Conservation (phyloP, 768 basidiomycete species). For the Austroboletus festivus region DNA sequence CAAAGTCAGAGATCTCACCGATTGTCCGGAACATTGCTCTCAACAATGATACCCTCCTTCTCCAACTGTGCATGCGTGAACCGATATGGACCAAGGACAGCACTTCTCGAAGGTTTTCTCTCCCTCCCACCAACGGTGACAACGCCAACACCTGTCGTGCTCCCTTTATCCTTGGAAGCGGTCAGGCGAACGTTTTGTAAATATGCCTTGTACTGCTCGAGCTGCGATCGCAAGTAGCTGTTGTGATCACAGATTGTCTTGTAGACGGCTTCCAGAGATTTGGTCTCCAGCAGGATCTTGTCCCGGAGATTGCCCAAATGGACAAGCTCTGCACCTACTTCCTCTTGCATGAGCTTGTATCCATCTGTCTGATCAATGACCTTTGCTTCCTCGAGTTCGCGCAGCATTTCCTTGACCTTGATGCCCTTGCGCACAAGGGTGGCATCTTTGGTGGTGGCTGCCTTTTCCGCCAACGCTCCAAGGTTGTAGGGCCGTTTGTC, state of each 20-base stretch:
- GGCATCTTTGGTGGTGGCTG: slow-evolving; percentile 96
- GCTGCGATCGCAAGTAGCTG: slow-evolving; percentile 90
- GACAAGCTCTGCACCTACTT: slow-evolving; percentile 90
- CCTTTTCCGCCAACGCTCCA: slow-evolving; percentile 83
- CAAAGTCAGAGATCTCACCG: slow-evolving; percentile 48
- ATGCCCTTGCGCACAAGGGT: slow-evolving; percentile 94
- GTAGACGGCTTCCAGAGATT: slow-evolving; percentile 93
- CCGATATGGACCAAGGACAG: slow-evolving; percentile 90
- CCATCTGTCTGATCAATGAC: slow-evolving; percentile 80
- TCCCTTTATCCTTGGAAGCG: slow-evolving; percentile 84
- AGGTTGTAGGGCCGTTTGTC: slow-evolving; percentile 91
- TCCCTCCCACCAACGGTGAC: slow-evolving; percentile 96
- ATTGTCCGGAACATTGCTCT: slow-evolving; percentile 98
- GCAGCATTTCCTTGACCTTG: slow-evolving; percentile 99
- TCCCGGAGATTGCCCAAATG: slow-evolving; percentile 96
- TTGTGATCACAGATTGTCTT: slow-evolving; percentile 99
- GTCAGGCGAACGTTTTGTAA: slow-evolving; percentile 94
- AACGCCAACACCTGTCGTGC: slow-evolving; percentile 86
- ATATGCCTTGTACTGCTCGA: slow-evolving; percentile 99
- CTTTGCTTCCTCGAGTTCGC: slow-evolving; percentile 89
- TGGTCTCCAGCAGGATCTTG: slow-evolving; percentile 90
- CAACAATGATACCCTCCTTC: slow-evolving; percentile 98
- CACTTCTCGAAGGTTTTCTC: slow-evolving; percentile 84
- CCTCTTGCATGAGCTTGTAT: slow-evolving; percentile 95
- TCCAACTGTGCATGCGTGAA: slow-evolving; percentile 98